Percentiles rank a stretch among this genome's conserved stretches.
Conservation (phyloP, 768 basidiomycete species). For the Kwoniella dendrophila region DNA sequence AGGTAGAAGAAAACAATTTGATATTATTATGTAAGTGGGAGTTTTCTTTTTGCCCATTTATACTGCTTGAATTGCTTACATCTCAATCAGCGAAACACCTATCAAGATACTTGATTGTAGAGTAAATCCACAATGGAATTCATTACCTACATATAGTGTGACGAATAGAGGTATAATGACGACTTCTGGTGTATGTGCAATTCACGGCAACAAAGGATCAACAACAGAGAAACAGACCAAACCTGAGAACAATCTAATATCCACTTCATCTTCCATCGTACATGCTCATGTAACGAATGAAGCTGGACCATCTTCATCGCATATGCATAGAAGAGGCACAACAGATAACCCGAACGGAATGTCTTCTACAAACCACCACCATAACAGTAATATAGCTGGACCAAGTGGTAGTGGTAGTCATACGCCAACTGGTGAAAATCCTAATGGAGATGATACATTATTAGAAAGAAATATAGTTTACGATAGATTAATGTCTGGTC, state of each 20-base stretch:
- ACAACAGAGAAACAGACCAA: background rate
- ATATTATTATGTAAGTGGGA: constrained; percentile 67
- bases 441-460: constrained; percentile 44
- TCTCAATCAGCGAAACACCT: constrained; percentile 61
- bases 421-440: constrained; percentile 21
- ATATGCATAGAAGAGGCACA: constrained; percentile 11
- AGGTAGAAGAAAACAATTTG: constrained; percentile 78
- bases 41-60: background rate
- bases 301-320: background rate
- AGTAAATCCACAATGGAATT: constrained; percentile 76
- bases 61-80: constrained; percentile 11
- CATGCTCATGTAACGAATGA: background rate
- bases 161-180: constrained; percentile 24
- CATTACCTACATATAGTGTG: constrained; percentile 72
- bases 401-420: background rate
- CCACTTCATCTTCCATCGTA: background rate
- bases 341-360: background rate
- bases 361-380: background rate
- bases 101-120: constrained; percentile 85
- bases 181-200: constrained; percentile 42
- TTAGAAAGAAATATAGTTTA: constrained; percentile 62
- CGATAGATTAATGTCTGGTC: constrained; percentile 78
- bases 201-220: constrained; percentile 43
- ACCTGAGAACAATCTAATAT: constrained; percentile 1
- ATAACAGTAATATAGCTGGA: background rate